Evolutionary conservation across 2,329 filamentous ascomycete species (phyloP), one percentile per base, ranked within the genome.

Genomic region (Aspergillus phoenicis): DNA sequence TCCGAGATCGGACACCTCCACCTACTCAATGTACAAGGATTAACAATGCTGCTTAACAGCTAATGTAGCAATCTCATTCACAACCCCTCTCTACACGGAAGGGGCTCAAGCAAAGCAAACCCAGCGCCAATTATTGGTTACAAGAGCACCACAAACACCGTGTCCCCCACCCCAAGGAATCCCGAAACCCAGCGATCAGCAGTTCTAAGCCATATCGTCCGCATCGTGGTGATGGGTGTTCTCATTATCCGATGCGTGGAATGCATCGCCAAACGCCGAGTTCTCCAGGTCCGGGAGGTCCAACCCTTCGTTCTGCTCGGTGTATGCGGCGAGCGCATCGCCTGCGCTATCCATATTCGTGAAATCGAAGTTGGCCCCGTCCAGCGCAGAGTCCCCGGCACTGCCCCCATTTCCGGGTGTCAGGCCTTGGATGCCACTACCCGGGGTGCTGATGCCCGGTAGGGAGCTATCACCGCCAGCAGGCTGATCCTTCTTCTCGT

Each of bases 191-290:
- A 51, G 17, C 26, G 17, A 45, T 38, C 36, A 54, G 48, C 36
- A 45, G 36, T 39, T 39, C 62, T 58, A 78, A 30, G 76, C 71
- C 67, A 79, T 78, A 20, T 79, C 77, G 52, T 78, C 77, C 4
- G 72, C 70, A 49, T 79, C 76, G 43, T 71, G 75, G 60, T 77
- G 70, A 62, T 78, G 73, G n/a, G 68, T 73, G 62, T 75, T 70
- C 59, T 80, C 76, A 60, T 78, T 77, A 63, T 84, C 81, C 51
- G 82, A 82, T 15, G 80, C 81, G 64, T 93, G 90, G 76, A 94
- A 91, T 0, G 91, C 91, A 68, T 95, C 90, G 2, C 90, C 91
- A 78, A 95, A 95, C 1, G 90, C 91, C 38, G 89, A 91, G 70
- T 93, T 89, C 51, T 91, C 89, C 80, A 92, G 84, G 64, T 89